Evolutionary conservation across 2,329 filamentous ascomycete species (phyloP), one percentile per base, ranked within the genome.

Genomic region (Colletotrichum sp.): DNA sequence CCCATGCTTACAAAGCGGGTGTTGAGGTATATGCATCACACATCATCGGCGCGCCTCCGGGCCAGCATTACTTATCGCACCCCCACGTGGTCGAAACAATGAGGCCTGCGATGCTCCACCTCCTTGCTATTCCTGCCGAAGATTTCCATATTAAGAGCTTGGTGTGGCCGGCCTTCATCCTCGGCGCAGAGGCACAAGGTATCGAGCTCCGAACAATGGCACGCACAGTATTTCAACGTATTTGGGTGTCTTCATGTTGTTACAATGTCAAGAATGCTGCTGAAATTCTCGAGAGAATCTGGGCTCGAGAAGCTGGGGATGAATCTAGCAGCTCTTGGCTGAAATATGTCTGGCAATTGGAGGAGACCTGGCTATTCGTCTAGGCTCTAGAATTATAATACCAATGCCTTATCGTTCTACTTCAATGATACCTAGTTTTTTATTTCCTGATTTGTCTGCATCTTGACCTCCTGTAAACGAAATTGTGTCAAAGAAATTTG

Each of bases 61-160:
- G 30, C 18, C 49, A 52, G 5, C 16, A 55, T n/a, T 55, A 67
- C 30, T 16, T 71, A 21, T 67, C 69, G 21, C 21, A n/a, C 8
- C 18, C 18, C 12, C 16, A 66, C 15, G 16, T 66, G 2, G 18
- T 49, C 13, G 62, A 24, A 36, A 57, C 15, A 24, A 8, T 30
- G 16, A 28, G 18, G 32, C 71, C 69, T 6, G 72, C 69, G 12
- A 75, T 75, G 63, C 16, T 72, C 18, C 72, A 67, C 4, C 57
- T 75, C 60, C 28, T 67, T 15, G 57, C 60, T 15, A 62, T 75
- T 10, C 13, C 69, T 12, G 59, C 52, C 3, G n/a, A 66, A 30
- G 72, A 75, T 28, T 67, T 75, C 28, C 72, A 75, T 36, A 70
- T 75, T 10, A 75, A 75, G 30, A 75, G 72, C n/a, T 44, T 75